These are phyloP conservation scores for Lichtheimia corymbifera DNA, from an alignment of 371 early-diverging fungal species.

Conservation along the genomic window DNA sequence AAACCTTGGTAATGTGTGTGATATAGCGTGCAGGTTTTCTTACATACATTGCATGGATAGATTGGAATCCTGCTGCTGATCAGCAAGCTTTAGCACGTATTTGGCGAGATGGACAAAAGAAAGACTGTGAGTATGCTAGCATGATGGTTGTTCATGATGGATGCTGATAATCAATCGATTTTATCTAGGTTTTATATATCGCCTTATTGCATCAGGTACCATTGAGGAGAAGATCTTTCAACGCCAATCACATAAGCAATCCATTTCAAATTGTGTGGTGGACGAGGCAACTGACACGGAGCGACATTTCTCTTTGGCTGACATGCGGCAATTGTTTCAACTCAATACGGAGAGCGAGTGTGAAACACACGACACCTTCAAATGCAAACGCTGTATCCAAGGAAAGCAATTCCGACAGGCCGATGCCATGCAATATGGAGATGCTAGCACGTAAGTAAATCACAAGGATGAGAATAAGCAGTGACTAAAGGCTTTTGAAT, in stretches of 20 bases:
- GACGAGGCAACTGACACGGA: conserved; percentile 91
- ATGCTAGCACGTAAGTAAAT: conserved; percentile 58
- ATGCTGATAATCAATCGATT: background rate
- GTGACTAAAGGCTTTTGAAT: background rate
- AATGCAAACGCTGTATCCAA: conserved; percentile 84
- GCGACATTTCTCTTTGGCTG: conserved; percentile 89
- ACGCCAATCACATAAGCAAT: conserved; percentile 87
- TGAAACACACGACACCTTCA: conserved; percentile 96
- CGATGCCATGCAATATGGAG: conserved; percentile 74
- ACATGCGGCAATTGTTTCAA: conserved; percentile 87
- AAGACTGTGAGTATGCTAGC: conserved; percentile 58
- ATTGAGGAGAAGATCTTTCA: conserved; percentile 99
- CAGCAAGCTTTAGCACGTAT: conserved; percentile 92
- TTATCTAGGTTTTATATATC: conserved; percentile 89
- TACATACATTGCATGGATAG: conserved; percentile 13
- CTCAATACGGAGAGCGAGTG: conserved; percentile 75
- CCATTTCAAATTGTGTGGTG: conserved; percentile 91
- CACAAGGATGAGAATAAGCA: background rate
- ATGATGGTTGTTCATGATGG: background rate
- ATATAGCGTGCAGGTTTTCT: background rate
- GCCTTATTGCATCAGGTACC: conserved; percentile 93
- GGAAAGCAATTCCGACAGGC: conserved; percentile 78
- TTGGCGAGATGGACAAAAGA: conserved; percentile 98
- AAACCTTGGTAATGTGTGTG: background rate
- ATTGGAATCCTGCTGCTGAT: conserved; percentile 86